Evolutionary conservation across 495 filamentous ascomycete genomes (phyloP).

Genomic region (Aspergillus nanangensis): DNA sequence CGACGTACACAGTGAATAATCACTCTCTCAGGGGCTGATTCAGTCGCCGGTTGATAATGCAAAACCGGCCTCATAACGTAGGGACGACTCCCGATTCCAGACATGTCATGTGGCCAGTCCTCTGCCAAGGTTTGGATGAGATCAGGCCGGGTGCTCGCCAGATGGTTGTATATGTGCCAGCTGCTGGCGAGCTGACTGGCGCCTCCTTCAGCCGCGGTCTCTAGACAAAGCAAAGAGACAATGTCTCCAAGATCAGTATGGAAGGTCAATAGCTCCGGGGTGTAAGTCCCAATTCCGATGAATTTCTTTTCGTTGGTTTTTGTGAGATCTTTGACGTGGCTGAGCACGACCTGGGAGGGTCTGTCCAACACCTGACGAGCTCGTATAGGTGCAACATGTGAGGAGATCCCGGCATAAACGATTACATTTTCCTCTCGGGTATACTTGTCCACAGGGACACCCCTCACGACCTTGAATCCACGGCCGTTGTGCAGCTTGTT

Average conservation of each 20-base stretch:
- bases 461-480: constrained; percentile 56
- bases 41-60: constrained; percentile 37
- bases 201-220: constrained; percentile 46
- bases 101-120: constrained; percentile 50
- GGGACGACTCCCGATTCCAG: constrained; percentile 2
- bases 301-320: constrained; percentile 24
- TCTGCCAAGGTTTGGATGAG: constrained; percentile 49
- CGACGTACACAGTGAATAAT: constrained; percentile 51
- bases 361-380: constrained; percentile 48
- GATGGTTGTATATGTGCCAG: constrained; percentile 57
- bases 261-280: constrained; percentile 59
- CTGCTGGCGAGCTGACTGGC: constrained; percentile 51
- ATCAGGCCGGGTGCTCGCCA: constrained; percentile 52
- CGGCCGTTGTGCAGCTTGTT: constrained; percentile 44
- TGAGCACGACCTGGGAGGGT: constrained; percentile 25
- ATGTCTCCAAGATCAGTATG: constrained; percentile 69
- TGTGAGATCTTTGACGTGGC: constrained; percentile 59
- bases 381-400: constrained; percentile 51
- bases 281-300: constrained; percentile 54
- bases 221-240: constrained; percentile 51
- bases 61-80: constrained; percentile 15
- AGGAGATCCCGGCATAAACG: constrained; percentile 58
- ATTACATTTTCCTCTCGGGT: constrained; percentile 49
- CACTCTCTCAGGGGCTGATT: constrained; percentile 36
- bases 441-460: constrained; percentile 40